Conservation (phyloP, 1,284 basidiomycete species). For the Prillingera fragicola region DNA sequence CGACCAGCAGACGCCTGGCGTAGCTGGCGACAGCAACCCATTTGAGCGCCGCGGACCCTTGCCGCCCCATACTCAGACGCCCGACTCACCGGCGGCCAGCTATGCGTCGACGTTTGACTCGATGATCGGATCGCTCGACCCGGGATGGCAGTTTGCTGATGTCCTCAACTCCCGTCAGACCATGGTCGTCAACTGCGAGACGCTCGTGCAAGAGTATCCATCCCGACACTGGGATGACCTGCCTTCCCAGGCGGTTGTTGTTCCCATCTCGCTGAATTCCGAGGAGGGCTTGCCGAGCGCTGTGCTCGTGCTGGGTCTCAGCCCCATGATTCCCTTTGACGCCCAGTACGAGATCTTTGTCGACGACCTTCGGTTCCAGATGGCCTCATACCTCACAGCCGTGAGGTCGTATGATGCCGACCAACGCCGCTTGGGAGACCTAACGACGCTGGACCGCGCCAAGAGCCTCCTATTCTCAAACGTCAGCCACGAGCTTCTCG, state of each 20-base stretch:
- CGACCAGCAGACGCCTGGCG: too few relatives aligned
- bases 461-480: conserved; percentile 21
- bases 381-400: conserved; percentile 5
- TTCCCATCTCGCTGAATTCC: conserved; percentile 30
- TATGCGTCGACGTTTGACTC: too few relatives aligned
- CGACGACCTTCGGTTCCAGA: conserved; percentile 20
- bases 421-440: conserved; percentile 2
- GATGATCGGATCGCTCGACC: too few relatives aligned
- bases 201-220: conserved; percentile 21
- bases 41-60: too few relatives aligned
- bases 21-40: too few relatives aligned
- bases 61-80: too few relatives aligned
- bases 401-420: conserved; percentile 2
- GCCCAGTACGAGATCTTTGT: conserved; percentile 25
- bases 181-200: conserved; percentile 25
- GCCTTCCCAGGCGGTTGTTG: conserved; percentile 31
- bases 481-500: conserved; percentile 23
- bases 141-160: conserved; percentile 25
- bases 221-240: conserved; percentile 31
- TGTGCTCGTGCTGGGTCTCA: conserved; percentile 36
- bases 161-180: conserved; percentile 19
- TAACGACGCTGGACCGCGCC: conserved; percentile 5
- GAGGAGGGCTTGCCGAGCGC: conserved; percentile 17
- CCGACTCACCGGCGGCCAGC: too few relatives aligned
- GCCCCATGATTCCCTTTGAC: conserved; percentile 24